Evolutionary conservation across 805 yeast genomes (phyloP).

Genomic region (Saccharomycopsis fermentans): DNA sequence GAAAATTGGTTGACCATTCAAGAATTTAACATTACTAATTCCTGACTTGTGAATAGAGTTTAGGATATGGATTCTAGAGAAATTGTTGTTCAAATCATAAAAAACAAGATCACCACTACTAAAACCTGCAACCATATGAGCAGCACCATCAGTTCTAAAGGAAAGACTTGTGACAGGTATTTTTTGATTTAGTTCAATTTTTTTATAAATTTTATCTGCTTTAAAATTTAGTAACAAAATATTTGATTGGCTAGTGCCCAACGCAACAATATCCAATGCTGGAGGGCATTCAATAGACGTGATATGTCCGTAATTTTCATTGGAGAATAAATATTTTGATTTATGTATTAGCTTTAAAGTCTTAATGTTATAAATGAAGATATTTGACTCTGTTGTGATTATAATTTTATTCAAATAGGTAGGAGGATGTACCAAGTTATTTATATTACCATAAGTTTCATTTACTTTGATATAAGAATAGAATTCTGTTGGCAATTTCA

Average conservation of each 20-base stretch:
- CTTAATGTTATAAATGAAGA: constrained; percentile 62
- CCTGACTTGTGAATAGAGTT: constrained; percentile 74
- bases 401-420: constrained; percentile 86
- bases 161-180: constrained; percentile 49
- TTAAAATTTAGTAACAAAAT: constrained; percentile 58
- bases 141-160: constrained; percentile 81
- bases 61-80: constrained; percentile 62
- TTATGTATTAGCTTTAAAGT: constrained; percentile 64
- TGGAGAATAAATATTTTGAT: constrained; percentile 27
- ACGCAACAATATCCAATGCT: constrained; percentile 70
- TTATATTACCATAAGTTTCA: constrained; percentile 59
- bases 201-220: constrained; percentile 48
- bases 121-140: constrained; percentile 74
- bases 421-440: constrained; percentile 69
- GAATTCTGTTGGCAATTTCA: constrained; percentile 46
- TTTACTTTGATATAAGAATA: constrained; percentile 55
- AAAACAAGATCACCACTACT: constrained; percentile 75
- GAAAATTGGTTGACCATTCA: constrained; percentile 86
- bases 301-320: constrained; percentile 45
- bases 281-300: constrained; percentile 78
- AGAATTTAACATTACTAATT: constrained; percentile 58
- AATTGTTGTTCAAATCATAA: constrained; percentile 62
- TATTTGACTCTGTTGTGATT: constrained; percentile 59
- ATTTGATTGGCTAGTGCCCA: constrained; percentile 65
- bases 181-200: constrained; percentile 21